Evolutionary conservation across 768 basidiomycete genomes (phyloP), one percentile per base, ranked within the genome.

Genomic region (Podaxis sp.): DNA sequence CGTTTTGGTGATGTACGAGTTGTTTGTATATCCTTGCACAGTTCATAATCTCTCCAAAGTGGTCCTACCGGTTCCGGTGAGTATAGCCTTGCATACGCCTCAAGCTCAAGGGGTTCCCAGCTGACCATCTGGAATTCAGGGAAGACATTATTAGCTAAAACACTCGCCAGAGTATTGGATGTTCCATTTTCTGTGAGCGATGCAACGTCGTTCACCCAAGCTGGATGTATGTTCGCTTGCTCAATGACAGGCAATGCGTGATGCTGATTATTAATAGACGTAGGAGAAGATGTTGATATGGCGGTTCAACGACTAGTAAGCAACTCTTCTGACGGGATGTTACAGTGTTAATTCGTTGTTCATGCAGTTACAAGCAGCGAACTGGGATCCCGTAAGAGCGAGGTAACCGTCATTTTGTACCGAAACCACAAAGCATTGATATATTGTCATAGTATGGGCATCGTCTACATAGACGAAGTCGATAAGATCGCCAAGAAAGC

Each of bases 281-380:
- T 99, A 52, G 96, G 96, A 66, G 96, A 97, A 70, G 96, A 99
- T 71, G 96, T 97, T 7, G 96, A 99, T 65, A 90, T 90, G 80
- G 89, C 92, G 49, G 85, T 98, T 26, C 88, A 94, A 63, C 83
- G 96, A 63, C 77, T 98, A 69, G 92, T 90, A 67, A 73, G 81
- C 69, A 28, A 40, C 53, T 2, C 46, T 8, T 53, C 53, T 7
- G 44, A 42, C 15, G 38, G 17, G 40, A 48, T 39, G n/a, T 26
- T 49, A 11, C 26, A 44, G 48, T 19, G 11, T 26, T 56, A 44
- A 49, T 40, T 24, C 44, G 19, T 28, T 6, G 55, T 26, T 22
- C 17, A 9, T 63, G 2, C 36, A 93, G 92, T 77, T 97, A 6
- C 94, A 95, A 82, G 91, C 92, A 28, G 91, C 96, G 7, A 89